Base-by-base conservation (phyloP, 495 filamentous ascomycete species). In the Hypoxylon lenormandii region DNA sequence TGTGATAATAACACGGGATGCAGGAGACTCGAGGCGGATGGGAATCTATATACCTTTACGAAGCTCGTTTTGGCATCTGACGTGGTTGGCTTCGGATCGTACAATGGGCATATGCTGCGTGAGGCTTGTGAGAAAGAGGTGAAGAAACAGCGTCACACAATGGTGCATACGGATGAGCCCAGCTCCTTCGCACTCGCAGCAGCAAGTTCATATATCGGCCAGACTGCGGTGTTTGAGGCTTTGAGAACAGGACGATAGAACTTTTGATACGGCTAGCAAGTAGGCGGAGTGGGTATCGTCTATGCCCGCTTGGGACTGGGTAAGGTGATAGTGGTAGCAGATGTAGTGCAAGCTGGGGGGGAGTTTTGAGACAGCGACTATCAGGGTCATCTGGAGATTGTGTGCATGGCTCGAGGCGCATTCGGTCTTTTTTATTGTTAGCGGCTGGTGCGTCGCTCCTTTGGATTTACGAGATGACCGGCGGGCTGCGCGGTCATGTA, bases 321-420 rank as follows among this genome's bases (percentile, higher is more conserved):
- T 50, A 33, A 65, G 59, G 64, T 60, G 61, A 66, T 71, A 63
- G 52, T 54, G 62, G 64, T 66, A 55, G 67, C 33, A 57, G 58
- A 54, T 57, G 73, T 75, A 55, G 74, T 72, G 74, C 72, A 70
- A 72, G 69, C 64, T 74, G 66, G 60, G 72, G 72, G 23, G 54
- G 60, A 56, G 22, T 60, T 75, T 73, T 76, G 65, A 76, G 74
- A 76, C 74, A 76, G 57, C 60, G 45, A 63, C 68, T 72, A 68
- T 67, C 70, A 62, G 47, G 51, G 52, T 71, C 69, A 66, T 74
- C 47, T 46, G 45, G 33, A 64, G 51, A 58, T 66, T 64, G 38
- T 61, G 64, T 52, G 45, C 66, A 66, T 51, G 58, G 40, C 50
- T 70, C 60, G 68, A 69, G 65, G 72, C 59, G 64, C 63, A 66